Percentiles rank a stretch among this genome's conserved stretches.
Evolutionary conservation across 169 alveolate genomes (phyloP).

Genomic region (Gregarina niphandrodes): DNA sequence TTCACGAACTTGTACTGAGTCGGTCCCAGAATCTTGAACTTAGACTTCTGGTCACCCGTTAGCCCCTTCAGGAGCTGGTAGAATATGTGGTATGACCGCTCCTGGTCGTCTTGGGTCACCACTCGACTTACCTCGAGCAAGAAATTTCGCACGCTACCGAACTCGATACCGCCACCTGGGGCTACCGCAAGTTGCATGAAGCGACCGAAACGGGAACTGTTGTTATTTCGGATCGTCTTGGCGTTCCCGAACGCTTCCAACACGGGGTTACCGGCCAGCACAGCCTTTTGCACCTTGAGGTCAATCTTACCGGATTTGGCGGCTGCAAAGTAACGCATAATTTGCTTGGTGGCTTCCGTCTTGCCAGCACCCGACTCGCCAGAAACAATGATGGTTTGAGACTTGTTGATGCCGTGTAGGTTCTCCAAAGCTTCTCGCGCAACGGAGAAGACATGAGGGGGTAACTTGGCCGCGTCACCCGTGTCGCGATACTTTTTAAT

Average conservation of each 20-base stretch:
- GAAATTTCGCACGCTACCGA: conserved; percentile 38
- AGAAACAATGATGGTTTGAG: conserved; percentile 69
- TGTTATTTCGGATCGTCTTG: conserved; percentile 59
- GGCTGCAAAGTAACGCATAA: conserved; percentile 63
- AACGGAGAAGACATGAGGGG: conserved; percentile 62
- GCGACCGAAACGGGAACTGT: conserved; percentile 67
- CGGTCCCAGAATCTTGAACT: conserved; percentile 32
- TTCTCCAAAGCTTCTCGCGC: conserved; percentile 59
- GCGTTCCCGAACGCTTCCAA: conserved; percentile 74
- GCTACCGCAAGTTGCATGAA: conserved; percentile 6
- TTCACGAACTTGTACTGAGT: conserved; percentile 45
- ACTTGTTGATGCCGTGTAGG: conserved; percentile 40
- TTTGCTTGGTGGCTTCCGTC: conserved; percentile 77
- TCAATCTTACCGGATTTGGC: conserved; percentile 5
- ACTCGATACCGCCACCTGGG: conserved; percentile 14
- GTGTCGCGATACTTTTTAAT: conserved; percentile 41
- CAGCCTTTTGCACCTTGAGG: conserved; percentile 13
- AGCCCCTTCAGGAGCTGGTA: conserved; percentile 69
- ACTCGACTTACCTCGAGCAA: conserved; percentile 64
- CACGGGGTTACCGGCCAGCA: conserved; percentile 57
- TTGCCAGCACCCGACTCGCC: conserved; percentile 95
- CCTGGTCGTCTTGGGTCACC: conserved; percentile 62
- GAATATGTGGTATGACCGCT: conserved; percentile 85
- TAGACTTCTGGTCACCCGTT: conserved; percentile 28
- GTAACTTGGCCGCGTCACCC: conserved; percentile 28